Conservation (phyloP, 345 rosid species). For the Odontarrhena argentea region DNA sequence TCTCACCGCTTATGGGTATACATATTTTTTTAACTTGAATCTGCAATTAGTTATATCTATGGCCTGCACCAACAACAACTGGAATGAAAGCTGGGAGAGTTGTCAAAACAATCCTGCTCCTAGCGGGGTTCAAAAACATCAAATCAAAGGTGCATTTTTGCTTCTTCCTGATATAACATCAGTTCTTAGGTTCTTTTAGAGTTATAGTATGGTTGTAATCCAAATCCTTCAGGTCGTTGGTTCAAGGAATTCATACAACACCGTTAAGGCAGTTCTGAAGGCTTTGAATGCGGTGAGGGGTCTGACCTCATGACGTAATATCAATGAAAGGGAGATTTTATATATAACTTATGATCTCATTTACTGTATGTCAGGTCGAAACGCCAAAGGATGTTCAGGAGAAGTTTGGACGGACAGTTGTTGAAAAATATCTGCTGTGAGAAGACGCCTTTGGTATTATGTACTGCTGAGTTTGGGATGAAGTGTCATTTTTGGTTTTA, state of each 20-base stretch:
- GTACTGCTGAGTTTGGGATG: slow-evolving; percentile 18
- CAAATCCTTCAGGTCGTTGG: slow-evolving; percentile 66
- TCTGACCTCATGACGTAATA: slow-evolving; percentile 3
- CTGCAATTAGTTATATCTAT: slow-evolving; percentile 69
- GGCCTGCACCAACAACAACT: slow-evolving; percentile 88
- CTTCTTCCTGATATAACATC: background rate
- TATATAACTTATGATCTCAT: background rate
- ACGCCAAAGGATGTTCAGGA: slow-evolving; percentile 92
- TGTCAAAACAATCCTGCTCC: slow-evolving; percentile 67
- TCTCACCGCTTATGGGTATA: background rate
- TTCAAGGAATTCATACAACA: slow-evolving; percentile 93
- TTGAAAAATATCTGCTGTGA: slow-evolving; percentile 76
- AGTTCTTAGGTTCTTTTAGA: slow-evolving; percentile 2
- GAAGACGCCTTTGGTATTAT: slow-evolving; percentile 12
- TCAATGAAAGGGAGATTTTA: background rate
- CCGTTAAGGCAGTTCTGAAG: slow-evolving; percentile 86
- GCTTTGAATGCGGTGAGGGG: slow-evolving; percentile 89
- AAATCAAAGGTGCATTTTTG: slow-evolving; percentile 77
- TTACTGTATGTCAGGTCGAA: slow-evolving; percentile 59
- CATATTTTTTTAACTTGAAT: slow-evolving; percentile 7
- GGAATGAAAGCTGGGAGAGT: slow-evolving; percentile 95
- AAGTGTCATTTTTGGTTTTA: slow-evolving; percentile 17
- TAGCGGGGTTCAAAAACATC: slow-evolving; percentile 92
- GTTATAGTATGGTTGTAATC: background rate
- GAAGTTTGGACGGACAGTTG: slow-evolving; percentile 91